A percentile compares a stretch with the other conserved stretches of the same genome.
Evolutionary conservation across 441 rosid species (phyloP).

Genomic region (Arabidopsis hybrid): DNA sequence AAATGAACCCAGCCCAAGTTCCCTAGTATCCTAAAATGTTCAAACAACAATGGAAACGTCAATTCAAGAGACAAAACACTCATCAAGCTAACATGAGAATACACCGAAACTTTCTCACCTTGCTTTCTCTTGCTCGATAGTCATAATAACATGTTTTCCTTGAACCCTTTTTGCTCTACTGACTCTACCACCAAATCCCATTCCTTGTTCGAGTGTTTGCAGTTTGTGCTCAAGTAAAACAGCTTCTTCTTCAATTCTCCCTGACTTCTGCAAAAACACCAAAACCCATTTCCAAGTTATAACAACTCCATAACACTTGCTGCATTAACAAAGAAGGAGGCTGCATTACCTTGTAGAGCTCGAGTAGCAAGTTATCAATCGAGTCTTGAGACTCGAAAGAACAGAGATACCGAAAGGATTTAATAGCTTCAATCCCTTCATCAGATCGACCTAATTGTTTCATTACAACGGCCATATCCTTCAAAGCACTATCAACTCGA

Average conservation of each 20-base stretch:
- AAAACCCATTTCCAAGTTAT: background rate
- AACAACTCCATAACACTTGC: constrained; percentile 5
- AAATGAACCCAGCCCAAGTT: constrained; percentile 94
- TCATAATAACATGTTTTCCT: constrained; percentile 73
- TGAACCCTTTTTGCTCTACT: constrained; percentile 72
- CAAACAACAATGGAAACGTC: background rate
- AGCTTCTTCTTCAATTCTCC: constrained; percentile 85
- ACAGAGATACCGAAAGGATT: constrained; percentile 87
- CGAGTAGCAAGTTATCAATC: constrained; percentile 81
- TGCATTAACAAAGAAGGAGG: background rate
- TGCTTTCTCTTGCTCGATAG: constrained; percentile 74
- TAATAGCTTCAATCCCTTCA: constrained; percentile 92
- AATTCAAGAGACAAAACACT: background rate
- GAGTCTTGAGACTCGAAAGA: constrained; percentile 80
- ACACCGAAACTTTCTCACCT: constrained; percentile 48
- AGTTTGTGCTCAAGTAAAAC: constrained; percentile 73
- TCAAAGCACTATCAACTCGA: constrained; percentile 85
- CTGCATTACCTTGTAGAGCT: constrained; percentile 76
- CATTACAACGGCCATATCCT: constrained; percentile 96
- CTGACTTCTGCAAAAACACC: constrained; percentile 63
- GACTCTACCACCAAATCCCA: constrained; percentile 61
- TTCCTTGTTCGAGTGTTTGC: constrained; percentile 61
- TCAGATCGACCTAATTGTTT: constrained; percentile 84
- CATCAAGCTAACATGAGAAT: background rate
- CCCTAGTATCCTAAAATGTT: constrained; percentile 66